phyloP scores from a whole-genome alignment of 257 asterid species.

The Fraxinus excelsior region DNA sequence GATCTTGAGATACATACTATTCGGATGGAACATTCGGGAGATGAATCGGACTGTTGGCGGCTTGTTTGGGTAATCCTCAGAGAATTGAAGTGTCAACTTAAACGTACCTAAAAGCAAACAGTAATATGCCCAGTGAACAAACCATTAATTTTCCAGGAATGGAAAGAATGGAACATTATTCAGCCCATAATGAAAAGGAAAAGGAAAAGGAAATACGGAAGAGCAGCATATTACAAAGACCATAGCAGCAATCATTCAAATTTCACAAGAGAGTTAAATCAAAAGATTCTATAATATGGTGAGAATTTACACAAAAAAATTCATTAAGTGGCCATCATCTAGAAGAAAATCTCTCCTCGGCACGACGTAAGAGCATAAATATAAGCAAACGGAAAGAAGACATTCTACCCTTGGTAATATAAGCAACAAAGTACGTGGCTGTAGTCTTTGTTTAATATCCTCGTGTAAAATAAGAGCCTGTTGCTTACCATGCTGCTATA shows the following conservation, averaged over 20 bases:
- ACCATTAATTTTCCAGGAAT: background rate
- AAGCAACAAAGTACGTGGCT: background rate
- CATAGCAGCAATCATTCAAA: background rate
- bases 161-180: background rate
- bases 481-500: background rate
- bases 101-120: slow-evolving; percentile 67
- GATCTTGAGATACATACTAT: slow-evolving; percentile 63
- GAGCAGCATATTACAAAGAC: background rate
- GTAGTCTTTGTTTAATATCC: background rate
- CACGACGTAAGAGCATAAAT: background rate
- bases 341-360: background rate
- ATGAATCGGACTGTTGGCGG: slow-evolving; percentile 90
- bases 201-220: too few relatives aligned
- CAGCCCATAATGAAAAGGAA: background rate
- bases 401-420: too few relatives aligned
- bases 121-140: background rate
- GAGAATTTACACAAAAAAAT: too few relatives aligned
- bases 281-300: too few relatives aligned
- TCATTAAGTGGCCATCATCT: background rate
- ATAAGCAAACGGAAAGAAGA: background rate
- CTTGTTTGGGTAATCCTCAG: slow-evolving; percentile 94
- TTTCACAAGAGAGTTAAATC: background rate
- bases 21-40: slow-evolving; percentile 97
- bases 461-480: background rate
- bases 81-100: slow-evolving; percentile 83